Evolutionary conservation across 805 yeast genomes (phyloP).

Genomic region (Lachancea mirantina): DNA sequence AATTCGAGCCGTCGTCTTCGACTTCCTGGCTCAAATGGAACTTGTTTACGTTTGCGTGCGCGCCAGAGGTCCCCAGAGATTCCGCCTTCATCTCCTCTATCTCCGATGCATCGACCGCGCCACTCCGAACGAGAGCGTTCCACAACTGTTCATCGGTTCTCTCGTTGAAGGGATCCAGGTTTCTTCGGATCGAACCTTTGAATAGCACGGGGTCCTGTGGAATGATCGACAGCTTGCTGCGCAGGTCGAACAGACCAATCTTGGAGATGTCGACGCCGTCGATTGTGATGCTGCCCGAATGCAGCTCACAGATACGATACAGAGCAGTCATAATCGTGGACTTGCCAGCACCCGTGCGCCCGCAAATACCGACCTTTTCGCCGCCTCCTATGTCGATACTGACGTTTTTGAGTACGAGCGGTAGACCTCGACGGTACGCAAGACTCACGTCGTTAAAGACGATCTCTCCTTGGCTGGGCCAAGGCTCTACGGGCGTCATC

Average conservation of each 20-base stretch:
- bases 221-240: conserved; percentile 56
- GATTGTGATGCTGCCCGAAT: conserved; percentile 47
- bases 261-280: conserved; percentile 51
- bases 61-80: conserved; percentile 18
- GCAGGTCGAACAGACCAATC: conserved; percentile 46
- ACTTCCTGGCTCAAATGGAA: conserved; percentile 56
- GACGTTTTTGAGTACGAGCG: conserved; percentile 42
- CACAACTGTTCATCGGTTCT: conserved; percentile 51
- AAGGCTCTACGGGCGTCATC: conserved; percentile 36
- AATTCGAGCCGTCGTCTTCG: conserved; percentile 63
- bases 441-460: conserved; percentile 41
- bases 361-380: conserved; percentile 56
- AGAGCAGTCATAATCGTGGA: conserved; percentile 55
- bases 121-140: conserved; percentile 56
- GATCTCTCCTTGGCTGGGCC: conserved; percentile 49
- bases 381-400: conserved; percentile 39
- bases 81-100: conserved; percentile 32
- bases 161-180: conserved; percentile 62
- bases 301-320: conserved; percentile 54
- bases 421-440: conserved; percentile 47
- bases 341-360: conserved; percentile 64
- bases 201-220: conserved; percentile 70
- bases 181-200: conserved; percentile 49
- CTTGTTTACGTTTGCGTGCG: conserved; percentile 38
- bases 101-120: conserved; percentile 41